These are phyloP conservation scores for Magnusiomyces tetraspermus DNA, from an alignment of 1,139 yeast species.

Conservation along the genomic window DNA sequence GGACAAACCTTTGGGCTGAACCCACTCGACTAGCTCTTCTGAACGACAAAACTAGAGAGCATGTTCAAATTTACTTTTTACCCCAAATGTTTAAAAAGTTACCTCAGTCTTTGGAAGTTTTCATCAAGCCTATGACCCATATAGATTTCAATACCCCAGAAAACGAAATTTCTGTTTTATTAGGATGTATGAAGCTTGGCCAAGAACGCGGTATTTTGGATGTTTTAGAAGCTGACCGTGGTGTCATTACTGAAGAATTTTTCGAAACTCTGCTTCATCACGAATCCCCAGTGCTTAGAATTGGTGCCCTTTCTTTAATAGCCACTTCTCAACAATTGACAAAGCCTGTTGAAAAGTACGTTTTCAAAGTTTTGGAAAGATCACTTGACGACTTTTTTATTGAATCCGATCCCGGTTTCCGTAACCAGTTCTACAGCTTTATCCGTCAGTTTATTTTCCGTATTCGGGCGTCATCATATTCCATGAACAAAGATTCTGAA, in stretches of 20 bases:
- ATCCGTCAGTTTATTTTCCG: conserved; percentile 54
- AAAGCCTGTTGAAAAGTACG: conserved; percentile 40
- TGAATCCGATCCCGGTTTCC: conserved; percentile 56
- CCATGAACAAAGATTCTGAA: conserved; percentile 40
- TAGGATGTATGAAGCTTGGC: conserved; percentile 56
- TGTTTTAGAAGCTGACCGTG: conserved; percentile 37
- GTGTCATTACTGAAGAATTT: conserved; percentile 33
- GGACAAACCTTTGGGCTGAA: conserved; percentile 49
- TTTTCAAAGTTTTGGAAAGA: conserved; percentile 38
- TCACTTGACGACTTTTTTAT: conserved; percentile 43
- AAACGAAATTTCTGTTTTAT: conserved; percentile 36
- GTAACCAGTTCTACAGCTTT: conserved; percentile 54
- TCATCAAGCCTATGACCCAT: conserved; percentile 29
- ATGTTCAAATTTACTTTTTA: conserved; percentile 50
- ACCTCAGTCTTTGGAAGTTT: conserved; percentile 35
- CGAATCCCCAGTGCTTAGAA: conserved; percentile 40
- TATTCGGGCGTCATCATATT: conserved; percentile 57
- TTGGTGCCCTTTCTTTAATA: conserved; percentile 51
- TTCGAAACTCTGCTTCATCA: conserved; percentile 39
- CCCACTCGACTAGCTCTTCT: conserved; percentile 35
- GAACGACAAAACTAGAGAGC: conserved; percentile 34
- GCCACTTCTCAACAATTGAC: conserved; percentile 56
- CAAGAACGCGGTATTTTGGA: conserved; percentile 50
- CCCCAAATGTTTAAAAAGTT: conserved; percentile 52
- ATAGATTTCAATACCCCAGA: conserved; percentile 17